Evolutionary conservation across 2,329 filamentous ascomycete genomes (phyloP), one percentile per base, ranked within the genome.

Genomic region (Aspergillus proliferans): DNA sequence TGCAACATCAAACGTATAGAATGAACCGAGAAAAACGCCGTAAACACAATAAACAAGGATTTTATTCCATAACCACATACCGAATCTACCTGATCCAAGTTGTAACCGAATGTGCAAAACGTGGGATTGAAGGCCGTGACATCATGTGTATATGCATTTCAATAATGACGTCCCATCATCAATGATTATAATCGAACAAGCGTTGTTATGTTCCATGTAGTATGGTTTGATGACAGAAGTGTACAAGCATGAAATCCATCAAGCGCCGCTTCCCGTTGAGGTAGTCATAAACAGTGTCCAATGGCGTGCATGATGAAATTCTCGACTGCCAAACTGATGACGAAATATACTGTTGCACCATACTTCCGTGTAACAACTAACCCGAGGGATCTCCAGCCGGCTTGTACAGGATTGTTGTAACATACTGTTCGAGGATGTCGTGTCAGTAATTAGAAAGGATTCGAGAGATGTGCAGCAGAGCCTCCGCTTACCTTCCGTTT

Each of bases 381-480:
- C 60, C 65, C 10, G 59, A 61, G 39, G 67, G 64, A 52, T 71
- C 61, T 26, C 63, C 76, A 18, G 90, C 89, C 15, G 89, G 90
- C 76, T 96, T 97, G 74, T 97, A 97, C 76, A 97, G 86, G 66
- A 97, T 95, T 2, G 91, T 96, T 3, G 92, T 97, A 33, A 97
- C 87, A 71, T 97, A 97, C 92, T 96, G 60, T 21, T 45, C 21
- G 22, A 14, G 41, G 15, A 19, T 24, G 14, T 30, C 12, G 7
- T 3, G 3, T 46, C 8, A 28, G 14, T 3, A 6, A 6, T 38
- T 39, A 19, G 43, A 7, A 1, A 47, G 50, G 43, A 41, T 45
- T 34, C 10, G 9, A 49, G 38, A 19, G 14, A 47, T 15, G 24
- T 10, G 33, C 52, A 19, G 18, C 19, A 18, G 18, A 19, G 18